Conservation (phyloP, 805 yeast genomes). For the Ogataea wickerhamii region DNA sequence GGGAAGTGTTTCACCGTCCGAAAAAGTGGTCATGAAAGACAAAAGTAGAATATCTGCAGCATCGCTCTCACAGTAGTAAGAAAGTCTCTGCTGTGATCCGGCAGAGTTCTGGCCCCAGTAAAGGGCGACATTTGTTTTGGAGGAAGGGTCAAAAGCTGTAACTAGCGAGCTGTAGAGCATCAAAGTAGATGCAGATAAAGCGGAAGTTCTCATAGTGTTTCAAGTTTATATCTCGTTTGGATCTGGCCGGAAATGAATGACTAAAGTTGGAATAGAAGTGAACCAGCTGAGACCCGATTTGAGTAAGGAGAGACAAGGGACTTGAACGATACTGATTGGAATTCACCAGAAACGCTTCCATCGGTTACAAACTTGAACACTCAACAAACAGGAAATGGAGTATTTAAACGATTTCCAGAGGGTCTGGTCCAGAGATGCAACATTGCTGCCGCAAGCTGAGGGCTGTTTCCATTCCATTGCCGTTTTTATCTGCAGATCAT, state of each 20-base stretch:
- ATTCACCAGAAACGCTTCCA: no score
- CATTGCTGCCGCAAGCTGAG: not conserved
- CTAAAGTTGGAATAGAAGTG: slow-evolving; percentile 5
- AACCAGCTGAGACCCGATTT: no score
- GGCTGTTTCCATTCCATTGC: not conserved
- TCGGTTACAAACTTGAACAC: no score
- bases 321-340: no score
- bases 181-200: not conserved
- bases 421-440: not conserved
- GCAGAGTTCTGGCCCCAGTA: slow-evolving; percentile 90
- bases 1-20: slow-evolving; percentile 37
- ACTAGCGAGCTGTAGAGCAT: slow-evolving; percentile 4
- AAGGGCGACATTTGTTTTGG: slow-evolving; percentile 61
- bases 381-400: no score
- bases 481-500: not conserved
- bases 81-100: slow-evolving; percentile 48
- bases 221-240: not conserved
- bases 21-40: slow-evolving; percentile 66
- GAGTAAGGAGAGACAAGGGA: no score
- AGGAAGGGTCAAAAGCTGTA: slow-evolving; percentile 31
- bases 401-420: no score
- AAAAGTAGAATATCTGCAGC: slow-evolving; percentile 69
- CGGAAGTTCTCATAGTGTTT: slow-evolving; percentile 1
- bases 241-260: slow-evolving; percentile 2
- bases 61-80: slow-evolving; percentile 61